phyloP scores from a whole-genome alignment of 306 rosid species.

The Rosa lucieae region DNA sequence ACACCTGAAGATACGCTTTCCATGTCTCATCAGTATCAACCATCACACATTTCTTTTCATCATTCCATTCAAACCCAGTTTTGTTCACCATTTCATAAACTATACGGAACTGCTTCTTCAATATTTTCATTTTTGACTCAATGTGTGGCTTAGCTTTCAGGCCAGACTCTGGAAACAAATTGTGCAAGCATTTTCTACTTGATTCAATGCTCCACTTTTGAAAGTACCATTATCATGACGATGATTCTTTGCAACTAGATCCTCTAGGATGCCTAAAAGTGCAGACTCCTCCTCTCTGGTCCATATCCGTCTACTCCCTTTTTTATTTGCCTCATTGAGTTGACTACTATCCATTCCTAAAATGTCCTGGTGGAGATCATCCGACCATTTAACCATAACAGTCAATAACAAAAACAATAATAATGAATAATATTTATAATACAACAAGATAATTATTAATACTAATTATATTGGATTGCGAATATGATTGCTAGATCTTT shows the following conservation, averaged over 20 bases:
- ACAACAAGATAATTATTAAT: not conserved
- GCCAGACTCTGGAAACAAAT: not conserved
- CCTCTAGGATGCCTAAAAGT: constrained; percentile 12
- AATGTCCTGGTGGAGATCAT: not conserved
- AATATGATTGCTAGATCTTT: not conserved
- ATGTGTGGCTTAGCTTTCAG: constrained; percentile 18
- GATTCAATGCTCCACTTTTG: constrained; percentile 3
- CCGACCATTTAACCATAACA: not conserved
- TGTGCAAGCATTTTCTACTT: constrained; percentile 11
- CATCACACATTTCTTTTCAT: constrained; percentile 17
- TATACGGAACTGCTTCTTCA: constrained; percentile 8
- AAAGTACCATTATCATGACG: constrained; percentile 16
- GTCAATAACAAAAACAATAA: not conserved
- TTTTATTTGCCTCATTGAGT: not conserved
- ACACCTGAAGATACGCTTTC: constrained; percentile 20
- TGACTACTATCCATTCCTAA: constrained; percentile 8
- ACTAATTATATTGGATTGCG: not conserved
- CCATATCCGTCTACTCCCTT: constrained; percentile 8
- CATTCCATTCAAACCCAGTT: constrained; percentile 3
- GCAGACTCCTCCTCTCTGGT: constrained; percentile 8
- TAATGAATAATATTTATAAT: not conserved
- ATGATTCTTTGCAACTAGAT: not conserved
- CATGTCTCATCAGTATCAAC: constrained; percentile 16
- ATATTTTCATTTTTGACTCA: constrained; percentile 21
- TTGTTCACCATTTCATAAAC: constrained; percentile 16